Percentiles rank a stretch among this genome's conserved stretches.
Evolutionary conservation across 495 filamentous ascomycete genomes (phyloP).

Genomic region (Lophiostoma macrostomum): DNA sequence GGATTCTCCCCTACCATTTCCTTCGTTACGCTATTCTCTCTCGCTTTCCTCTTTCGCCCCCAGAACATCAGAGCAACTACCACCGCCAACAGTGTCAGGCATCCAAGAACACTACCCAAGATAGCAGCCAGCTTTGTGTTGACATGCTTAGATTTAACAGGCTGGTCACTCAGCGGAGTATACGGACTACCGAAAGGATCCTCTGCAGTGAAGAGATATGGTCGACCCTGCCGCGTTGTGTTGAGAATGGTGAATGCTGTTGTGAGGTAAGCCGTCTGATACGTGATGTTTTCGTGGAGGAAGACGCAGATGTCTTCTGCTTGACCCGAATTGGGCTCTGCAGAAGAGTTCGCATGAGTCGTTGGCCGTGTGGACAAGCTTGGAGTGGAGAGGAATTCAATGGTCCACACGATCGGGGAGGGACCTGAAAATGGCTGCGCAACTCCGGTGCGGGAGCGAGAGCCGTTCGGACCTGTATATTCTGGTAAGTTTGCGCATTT

Average conservation of each 20-base stretch:
- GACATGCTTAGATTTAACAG: neutral
- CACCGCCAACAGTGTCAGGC: neutral
- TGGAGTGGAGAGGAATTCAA: conserved; percentile 5
- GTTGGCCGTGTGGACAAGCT: neutral
- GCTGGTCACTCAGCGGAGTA: neutral
- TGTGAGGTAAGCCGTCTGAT: neutral
- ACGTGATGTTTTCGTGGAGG: neutral
- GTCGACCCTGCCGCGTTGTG: conserved; percentile 4
- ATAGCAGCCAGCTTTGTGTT: conserved; percentile 6
- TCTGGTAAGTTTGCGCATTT: neutral
- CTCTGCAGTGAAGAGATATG: conserved; percentile 6
- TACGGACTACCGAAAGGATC: conserved; percentile 1
- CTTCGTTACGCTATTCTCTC: conserved; percentile 2
- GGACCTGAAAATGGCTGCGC: neutral
- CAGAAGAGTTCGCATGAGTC: neutral
- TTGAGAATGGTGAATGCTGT: conserved; percentile 6
- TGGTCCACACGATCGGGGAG: neutral
- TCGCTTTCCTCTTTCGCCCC: neutral
- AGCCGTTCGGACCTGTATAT: conserved; percentile 6
- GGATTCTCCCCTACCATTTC: neutral
- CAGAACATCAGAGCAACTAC: conserved; percentile 1
- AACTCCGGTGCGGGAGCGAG: conserved; percentile 6
- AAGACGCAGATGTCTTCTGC: conserved; percentile 11
- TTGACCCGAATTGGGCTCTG: neutral
- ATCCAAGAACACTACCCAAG: conserved; percentile 6